These are phyloP conservation scores for Sporopachydermia lactativora DNA, from an alignment of 805 yeast genomes.

Conservation along the genomic window DNA sequence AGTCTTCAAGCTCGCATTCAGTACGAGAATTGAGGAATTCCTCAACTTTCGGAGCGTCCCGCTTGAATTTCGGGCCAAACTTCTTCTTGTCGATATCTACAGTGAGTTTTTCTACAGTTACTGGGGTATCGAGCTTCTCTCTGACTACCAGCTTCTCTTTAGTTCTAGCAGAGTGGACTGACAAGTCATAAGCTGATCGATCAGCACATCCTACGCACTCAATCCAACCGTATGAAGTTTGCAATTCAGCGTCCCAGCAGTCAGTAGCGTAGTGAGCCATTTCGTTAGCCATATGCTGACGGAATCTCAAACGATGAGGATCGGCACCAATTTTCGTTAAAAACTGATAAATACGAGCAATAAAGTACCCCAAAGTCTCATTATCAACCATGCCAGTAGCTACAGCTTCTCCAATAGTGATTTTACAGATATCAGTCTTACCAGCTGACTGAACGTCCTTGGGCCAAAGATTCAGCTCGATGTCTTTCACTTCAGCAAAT, in stretches of 20 bases:
- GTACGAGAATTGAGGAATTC: constrained; percentile 60
- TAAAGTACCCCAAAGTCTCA: constrained; percentile 92
- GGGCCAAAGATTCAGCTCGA: constrained; percentile 68
- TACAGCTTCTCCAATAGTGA: constrained; percentile 87
- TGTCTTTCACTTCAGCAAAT: constrained; percentile 61
- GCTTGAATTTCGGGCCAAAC: constrained; percentile 96
- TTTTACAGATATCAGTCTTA: constrained; percentile 45
- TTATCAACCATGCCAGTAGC: constrained; percentile 79
- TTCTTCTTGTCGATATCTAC: constrained; percentile 85
- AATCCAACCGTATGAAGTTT: constrained; percentile 96
- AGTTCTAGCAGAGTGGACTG: constrained; percentile 90
- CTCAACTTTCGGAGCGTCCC: constrained; percentile 90
- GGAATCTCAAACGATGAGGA: constrained; percentile 70
- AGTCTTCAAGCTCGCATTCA: constrained; percentile 72
- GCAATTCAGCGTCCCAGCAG: constrained; percentile 99
- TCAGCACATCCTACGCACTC: constrained; percentile 99
- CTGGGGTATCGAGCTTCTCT: constrained; percentile 75
- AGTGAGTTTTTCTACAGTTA: constrained; percentile 70
- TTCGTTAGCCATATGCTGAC: constrained; percentile 97
- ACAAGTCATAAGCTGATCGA: constrained; percentile 93
- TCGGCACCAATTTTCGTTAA: constrained; percentile 85
- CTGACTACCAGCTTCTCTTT: constrained; percentile 92
- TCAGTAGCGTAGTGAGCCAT: constrained; percentile 99
- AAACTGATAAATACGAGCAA: constrained; percentile 84
- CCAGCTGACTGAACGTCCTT: constrained; percentile 83